These are phyloP conservation scores for Tinospora cordifolia DNA, from an alignment of 164 flowering plant genomes.

Conservation along the genomic window DNA sequence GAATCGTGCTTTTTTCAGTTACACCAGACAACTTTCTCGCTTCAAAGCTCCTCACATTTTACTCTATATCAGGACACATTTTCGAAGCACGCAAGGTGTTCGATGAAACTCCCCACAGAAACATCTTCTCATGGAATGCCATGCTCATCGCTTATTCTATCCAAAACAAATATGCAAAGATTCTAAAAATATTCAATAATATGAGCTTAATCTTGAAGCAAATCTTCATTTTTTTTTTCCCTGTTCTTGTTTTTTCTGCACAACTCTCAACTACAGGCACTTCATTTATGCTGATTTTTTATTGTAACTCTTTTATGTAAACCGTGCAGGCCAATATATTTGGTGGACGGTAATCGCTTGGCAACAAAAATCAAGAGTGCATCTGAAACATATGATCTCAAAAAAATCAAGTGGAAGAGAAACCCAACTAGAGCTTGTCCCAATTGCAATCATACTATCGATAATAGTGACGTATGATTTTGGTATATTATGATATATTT, in stretches of 20 bases:
- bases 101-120: no score
- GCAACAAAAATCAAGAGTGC: no score
- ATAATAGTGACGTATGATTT: slow-evolving; percentile 9
- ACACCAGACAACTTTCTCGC: no score
- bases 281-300: neutral
- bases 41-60: no score
- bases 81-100: no score
- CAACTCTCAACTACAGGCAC: neutral
- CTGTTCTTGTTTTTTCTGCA: neutral
- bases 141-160: no score
- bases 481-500: no score
- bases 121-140: no score
- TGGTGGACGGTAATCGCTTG: neutral
- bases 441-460: neutral
- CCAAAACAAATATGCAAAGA: no score
- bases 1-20: no score
- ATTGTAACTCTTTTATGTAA: neutral
- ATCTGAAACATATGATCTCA: neutral
- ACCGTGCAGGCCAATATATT: neutral
- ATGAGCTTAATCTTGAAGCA: neutral
- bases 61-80: no score
- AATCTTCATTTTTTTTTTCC: neutral
- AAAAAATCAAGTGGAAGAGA: neutral
- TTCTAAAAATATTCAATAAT: no score
- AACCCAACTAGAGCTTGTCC: neutral